Conservation (phyloP, 257 asterid species). For the Jaltomata sinuosa region DNA sequence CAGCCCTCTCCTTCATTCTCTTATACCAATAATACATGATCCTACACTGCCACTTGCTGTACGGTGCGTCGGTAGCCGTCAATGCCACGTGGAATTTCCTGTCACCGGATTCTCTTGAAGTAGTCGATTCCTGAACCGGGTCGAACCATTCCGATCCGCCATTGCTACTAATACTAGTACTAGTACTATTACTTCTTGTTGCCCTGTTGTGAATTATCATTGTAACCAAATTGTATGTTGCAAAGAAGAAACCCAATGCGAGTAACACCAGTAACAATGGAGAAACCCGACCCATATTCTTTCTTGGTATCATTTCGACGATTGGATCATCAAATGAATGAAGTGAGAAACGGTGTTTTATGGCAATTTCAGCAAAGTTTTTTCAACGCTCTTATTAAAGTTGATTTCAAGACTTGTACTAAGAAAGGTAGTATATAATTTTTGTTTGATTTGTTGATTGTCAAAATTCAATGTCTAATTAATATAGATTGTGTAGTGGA, state of each 20-base stretch:
- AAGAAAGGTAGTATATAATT: neutral
- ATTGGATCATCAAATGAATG: neutral
- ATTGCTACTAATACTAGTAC: neutral
- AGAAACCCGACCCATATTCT: conserved; percentile 56
- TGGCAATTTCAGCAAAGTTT: neutral
- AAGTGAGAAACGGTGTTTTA: neutral
- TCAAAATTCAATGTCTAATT: neutral
- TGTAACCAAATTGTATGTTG: conserved; percentile 68
- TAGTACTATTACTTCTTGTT: neutral
- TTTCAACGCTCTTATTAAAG: neutral
- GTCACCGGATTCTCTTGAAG: neutral
- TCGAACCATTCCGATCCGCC: neutral
- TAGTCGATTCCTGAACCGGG: neutral
- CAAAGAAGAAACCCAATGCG: conserved; percentile 73
- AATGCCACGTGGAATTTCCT: conserved; percentile 70
- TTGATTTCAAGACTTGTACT: neutral
- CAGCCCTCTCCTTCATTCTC: conserved; percentile 57
- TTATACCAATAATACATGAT: conserved; percentile 96
- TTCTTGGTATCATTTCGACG: conserved; percentile 42
- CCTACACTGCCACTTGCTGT: conserved; percentile 94
- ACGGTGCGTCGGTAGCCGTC: conserved; percentile 85
- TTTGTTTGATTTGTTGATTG: too few species aligned
- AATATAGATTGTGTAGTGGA: neutral
- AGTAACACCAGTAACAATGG: conserved; percentile 53
- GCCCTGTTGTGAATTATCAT: conserved; percentile 50